A percentile compares a stretch with the other conserved stretches of the same genome.
These are phyloP conservation scores for Vanilla planifolia DNA, from an alignment of 106 monocot genomes.

Conservation along the genomic window DNA sequence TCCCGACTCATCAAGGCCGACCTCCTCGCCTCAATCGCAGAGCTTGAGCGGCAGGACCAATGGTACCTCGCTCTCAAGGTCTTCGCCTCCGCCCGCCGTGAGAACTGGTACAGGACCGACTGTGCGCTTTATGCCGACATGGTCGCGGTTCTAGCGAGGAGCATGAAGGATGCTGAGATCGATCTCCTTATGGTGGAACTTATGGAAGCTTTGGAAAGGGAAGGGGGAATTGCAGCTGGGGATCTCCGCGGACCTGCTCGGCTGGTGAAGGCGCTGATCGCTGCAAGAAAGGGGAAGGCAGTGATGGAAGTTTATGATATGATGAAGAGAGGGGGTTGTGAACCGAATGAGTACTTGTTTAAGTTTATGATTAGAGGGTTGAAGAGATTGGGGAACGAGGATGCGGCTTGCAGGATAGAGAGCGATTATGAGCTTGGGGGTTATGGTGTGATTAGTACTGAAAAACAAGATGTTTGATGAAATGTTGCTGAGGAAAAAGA, in stretches of 20 bases:
- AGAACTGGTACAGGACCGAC: conserved; percentile 34
- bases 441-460: neutral
- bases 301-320: conserved; percentile 41
- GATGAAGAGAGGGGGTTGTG: conserved; percentile 45
- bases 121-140: conserved; percentile 37
- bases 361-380: conserved; percentile 56
- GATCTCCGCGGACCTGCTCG: conserved; percentile 43
- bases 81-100: conserved; percentile 34
- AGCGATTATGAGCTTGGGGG: conserved; percentile 48
- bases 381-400: conserved; percentile 55
- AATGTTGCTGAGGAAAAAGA: neutral
- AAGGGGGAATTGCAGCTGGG: conserved; percentile 13
- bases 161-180: conserved; percentile 12
- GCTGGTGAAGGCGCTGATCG: conserved; percentile 48
- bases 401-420: conserved; percentile 55
- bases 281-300: conserved; percentile 34
- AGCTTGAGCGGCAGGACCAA: conserved; percentile 64
- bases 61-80: conserved; percentile 42
- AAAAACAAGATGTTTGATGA: neutral
- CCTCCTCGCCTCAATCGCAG: conserved; percentile 44
- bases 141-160: conserved; percentile 31
- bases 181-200: conserved; percentile 28
- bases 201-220: conserved; percentile 22
- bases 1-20: conserved; percentile 68
- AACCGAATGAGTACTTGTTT: conserved; percentile 60